Percentiles rank a stretch among this genome's conserved stretches.
Evolutionary conservation across 2,329 filamentous ascomycete species (phyloP).

Genomic region (Ascosphaera apis): DNA sequence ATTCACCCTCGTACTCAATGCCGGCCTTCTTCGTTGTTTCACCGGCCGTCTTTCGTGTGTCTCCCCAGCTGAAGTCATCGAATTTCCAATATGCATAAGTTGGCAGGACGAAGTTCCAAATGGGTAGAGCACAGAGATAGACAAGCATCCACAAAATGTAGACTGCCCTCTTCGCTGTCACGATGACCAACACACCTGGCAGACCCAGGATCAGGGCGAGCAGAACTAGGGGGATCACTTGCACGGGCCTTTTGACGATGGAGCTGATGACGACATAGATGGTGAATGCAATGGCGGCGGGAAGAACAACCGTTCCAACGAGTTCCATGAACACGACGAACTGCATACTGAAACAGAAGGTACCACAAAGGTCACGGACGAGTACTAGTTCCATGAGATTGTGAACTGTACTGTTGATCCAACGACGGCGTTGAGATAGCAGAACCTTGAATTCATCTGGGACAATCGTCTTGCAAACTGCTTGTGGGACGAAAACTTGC

Average conservation of each 20-base stretch:
- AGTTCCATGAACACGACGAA: constrained; percentile 94
- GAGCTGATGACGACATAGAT: constrained; percentile 84
- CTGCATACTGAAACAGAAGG: constrained; percentile 99
- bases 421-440: constrained; percentile 80
- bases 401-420: constrained; percentile 99
- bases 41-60: constrained; percentile 83
- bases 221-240: constrained; percentile 75
- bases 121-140: constrained; percentile 73
- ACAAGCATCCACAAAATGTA: constrained; percentile 96
- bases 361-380: constrained; percentile 87
- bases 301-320: constrained; percentile 78
- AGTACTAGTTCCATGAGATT: constrained; percentile 95
- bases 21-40: constrained; percentile 74
- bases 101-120: constrained; percentile 95
- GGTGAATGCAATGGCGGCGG: constrained; percentile 90
- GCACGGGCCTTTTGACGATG: constrained; percentile 51
- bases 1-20: constrained; percentile 78
- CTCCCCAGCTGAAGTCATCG: constrained; percentile 98
- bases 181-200: constrained; percentile 69
- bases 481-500: constrained; percentile 94
- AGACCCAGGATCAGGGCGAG: constrained; percentile 80
- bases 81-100: constrained; percentile 98
- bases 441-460: constrained; percentile 82
- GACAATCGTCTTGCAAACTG: constrained; percentile 95
- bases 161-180: constrained; percentile 79